These are phyloP conservation scores for Mucor circinelloides DNA, from an alignment of 371 early-diverging fungal genomes.

Conservation along the genomic window DNA sequence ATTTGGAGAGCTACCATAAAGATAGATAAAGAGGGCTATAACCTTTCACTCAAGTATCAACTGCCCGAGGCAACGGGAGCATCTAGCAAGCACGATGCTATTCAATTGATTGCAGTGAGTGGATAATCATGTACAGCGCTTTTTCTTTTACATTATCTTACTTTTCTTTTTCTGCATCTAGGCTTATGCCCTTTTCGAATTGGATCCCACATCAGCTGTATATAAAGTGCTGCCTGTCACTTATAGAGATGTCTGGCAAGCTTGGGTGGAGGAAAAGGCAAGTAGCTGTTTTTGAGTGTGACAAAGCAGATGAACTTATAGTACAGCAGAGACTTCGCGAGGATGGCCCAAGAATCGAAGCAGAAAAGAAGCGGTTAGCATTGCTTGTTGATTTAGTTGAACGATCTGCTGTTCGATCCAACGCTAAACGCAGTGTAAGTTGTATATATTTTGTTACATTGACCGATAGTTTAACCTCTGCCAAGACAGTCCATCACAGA, in stretches of 20 bases:
- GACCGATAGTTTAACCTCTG: neutral
- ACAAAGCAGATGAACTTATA: neutral
- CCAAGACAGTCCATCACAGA: neutral
- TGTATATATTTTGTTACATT: too few relatives aligned
- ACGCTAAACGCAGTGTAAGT: slow-evolving; percentile 14
- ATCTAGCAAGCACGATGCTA: slow-evolving; percentile 45
- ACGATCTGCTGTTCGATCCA: slow-evolving; percentile 1
- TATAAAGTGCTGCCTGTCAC: slow-evolving; percentile 62
- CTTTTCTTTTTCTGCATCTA: neutral
- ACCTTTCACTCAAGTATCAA: slow-evolving; percentile 9
- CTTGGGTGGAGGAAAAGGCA: slow-evolving; percentile 55
- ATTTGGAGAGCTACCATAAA: slow-evolving; percentile 32
- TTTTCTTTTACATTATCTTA: neutral
- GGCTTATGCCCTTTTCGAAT: slow-evolving; percentile 47
- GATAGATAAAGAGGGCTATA: slow-evolving; percentile 5
- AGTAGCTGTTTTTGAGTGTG: neutral
- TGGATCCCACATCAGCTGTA: slow-evolving; percentile 52
- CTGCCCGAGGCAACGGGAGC: slow-evolving; percentile 15
- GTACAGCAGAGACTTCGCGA: slow-evolving; percentile 25
- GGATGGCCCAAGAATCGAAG: slow-evolving; percentile 24
- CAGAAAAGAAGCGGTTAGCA: slow-evolving; percentile 30
- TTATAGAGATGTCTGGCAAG: slow-evolving; percentile 71
- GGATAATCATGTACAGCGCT: neutral
- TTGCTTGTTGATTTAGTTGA: slow-evolving; percentile 32
- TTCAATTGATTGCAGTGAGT: slow-evolving; percentile 58